Evolutionary conservation across 192 early-diverging fungal genomes (phyloP).

Genomic region (Coemansia reversa): DNA sequence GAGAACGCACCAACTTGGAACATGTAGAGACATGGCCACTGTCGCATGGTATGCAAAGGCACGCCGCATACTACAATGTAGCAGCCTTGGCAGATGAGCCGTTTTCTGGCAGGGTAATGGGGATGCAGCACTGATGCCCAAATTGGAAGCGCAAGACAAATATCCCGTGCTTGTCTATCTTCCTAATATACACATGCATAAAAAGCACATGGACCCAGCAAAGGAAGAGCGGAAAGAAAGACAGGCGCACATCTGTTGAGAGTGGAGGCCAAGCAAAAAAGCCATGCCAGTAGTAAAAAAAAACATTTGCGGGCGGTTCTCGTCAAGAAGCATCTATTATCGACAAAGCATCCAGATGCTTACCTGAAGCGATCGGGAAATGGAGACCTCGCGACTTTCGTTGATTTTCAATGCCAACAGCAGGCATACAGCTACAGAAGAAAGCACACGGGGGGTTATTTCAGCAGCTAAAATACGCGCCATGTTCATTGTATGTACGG

Average conservation of each 20-base stretch:
- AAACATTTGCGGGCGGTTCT: no score
- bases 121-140: constrained; percentile 6
- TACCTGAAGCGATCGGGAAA: constrained; percentile 54
- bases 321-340: constrained; percentile 3
- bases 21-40: not conserved
- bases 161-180: not conserved
- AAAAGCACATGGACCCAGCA: no score
- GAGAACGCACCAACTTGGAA: no score
- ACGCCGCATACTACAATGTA: constrained; percentile 18
- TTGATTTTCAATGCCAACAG: constrained; percentile 52
- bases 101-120: constrained; percentile 11
- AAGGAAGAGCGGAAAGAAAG: no score
- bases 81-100: not conserved
- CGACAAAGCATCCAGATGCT: constrained; percentile 6
- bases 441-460: constrained; percentile 1
- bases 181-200: no score
- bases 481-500: no score
- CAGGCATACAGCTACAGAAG: constrained; percentile 41
- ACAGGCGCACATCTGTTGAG: no score
- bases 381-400: constrained; percentile 45
- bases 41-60: constrained; percentile 14
- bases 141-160: not conserved
- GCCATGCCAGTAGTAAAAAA: no score
- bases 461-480: not conserved
- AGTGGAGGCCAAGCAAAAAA: no score